Conservation (phyloP, 2,329 filamentous ascomycete genomes). For the Clarireedia monteithiana region DNA sequence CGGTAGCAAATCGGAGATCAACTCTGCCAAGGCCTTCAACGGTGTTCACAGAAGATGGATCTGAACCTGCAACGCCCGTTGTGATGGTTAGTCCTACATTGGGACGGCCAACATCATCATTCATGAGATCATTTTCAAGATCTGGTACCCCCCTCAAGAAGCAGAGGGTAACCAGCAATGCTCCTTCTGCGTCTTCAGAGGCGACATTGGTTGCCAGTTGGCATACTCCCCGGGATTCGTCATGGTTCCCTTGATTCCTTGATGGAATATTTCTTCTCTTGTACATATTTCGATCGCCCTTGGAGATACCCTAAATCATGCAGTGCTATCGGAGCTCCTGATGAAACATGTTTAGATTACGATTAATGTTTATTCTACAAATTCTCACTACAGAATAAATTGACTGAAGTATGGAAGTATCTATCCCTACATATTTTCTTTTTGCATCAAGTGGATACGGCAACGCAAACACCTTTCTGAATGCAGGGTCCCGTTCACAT, state of each 20-base stretch:
- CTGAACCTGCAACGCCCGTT: not conserved
- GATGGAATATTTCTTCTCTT: too few species aligned
- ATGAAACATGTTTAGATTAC: too few species aligned
- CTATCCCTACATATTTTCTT: too few species aligned
- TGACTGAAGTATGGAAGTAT: too few species aligned
- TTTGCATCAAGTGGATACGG: too few species aligned
- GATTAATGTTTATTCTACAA: too few species aligned
- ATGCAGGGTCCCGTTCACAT: too few species aligned
- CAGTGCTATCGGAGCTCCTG: too few species aligned
- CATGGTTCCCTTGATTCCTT: not conserved
- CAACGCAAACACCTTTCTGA: too few species aligned
- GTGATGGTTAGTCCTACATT: not conserved
- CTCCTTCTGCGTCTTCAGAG: not conserved
- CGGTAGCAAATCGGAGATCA: not conserved
- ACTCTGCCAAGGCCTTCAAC: not conserved
- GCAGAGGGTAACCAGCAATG: not conserved
- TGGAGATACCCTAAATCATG: too few species aligned
- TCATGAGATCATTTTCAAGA: not conserved
- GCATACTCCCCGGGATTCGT: not conserved
- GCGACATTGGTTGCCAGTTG: not conserved
- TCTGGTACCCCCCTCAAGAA: not conserved
- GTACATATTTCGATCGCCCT: too few species aligned
- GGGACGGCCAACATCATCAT: not conserved
- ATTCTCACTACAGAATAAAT: too few species aligned
- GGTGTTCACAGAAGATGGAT: not conserved